Evolutionary conservation across 108 stramenopile genomes (phyloP), one percentile per base, ranked within the genome.

Genomic region (Chaetoceros tenuissimus): DNA sequence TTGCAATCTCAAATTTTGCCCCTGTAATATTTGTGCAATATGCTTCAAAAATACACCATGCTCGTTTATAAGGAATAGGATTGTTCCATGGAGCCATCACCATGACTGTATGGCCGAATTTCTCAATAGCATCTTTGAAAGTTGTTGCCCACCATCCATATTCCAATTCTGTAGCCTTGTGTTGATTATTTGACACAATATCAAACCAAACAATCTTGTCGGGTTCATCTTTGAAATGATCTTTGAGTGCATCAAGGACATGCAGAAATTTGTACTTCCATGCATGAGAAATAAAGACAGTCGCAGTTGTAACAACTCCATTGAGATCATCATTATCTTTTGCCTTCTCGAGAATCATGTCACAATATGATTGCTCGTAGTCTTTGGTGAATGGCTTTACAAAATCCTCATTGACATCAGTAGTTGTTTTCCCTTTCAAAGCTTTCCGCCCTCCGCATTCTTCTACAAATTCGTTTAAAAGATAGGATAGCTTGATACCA

Each of bases 121-220:
- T 5, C 13, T 40, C 13, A 13, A 40, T 40, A 40, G 34, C 34
- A 40, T 40, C 34, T 40, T 40, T 40, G 34, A 40, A 40, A 40
- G 34, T 40, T 40, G 34, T 40, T 40, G 34, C 34, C 34, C 34
- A 40, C 34, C 34, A 40, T 40, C 34, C 34, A 40, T 40, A 40
- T 40, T 40, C 34, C 34, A 40, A 40, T 10, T 40, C 34, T 40
- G 34, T 40, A 40, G 34, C 34, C 34, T 40, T 40, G 34, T 40
- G 34, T 40, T 40, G 34, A 40, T 40, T 40, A 40, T 40, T 40
- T 13, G 34, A 40, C 13, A 40, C 34, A 40, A 40, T 40, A 40
- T 40, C 34, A 40, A 40, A 40, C 34, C 34, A 40, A 40, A 40
- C 34, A 10, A 40, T 40, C 13, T 40, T 40, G 13, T 40, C 34